Evolutionary conservation across 1,284 basidiomycete species (phyloP).

Genomic region (Volvariella surrecta): DNA sequence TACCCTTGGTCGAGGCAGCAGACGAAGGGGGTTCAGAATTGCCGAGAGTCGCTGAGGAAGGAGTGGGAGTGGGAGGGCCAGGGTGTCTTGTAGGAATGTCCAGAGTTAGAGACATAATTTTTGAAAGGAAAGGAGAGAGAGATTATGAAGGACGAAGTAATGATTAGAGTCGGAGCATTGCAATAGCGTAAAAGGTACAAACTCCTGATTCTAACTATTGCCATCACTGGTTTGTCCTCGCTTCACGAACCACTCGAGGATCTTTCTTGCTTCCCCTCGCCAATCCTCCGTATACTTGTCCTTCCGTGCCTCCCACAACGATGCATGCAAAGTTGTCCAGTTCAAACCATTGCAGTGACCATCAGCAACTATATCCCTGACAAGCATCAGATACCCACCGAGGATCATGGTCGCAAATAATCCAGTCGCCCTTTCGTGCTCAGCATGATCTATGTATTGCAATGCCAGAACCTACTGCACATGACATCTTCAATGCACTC

Average conservation of each 20-base stretch:
- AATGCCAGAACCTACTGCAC: constrained; percentile 34
- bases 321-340: constrained; percentile 25
- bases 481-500: constrained; percentile 57
- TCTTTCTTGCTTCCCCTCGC: constrained; percentile 35
- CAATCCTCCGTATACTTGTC: constrained; percentile 38
- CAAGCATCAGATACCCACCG: constrained; percentile 21
- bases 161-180: not conserved
- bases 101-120: constrained; percentile 12
- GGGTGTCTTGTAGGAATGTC: constrained; percentile 8
- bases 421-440: constrained; percentile 40
- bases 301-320: constrained; percentile 40
- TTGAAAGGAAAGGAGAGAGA: constrained; percentile 9
- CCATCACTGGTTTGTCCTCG: constrained; percentile 18
- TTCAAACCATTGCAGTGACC: too few species aligned
- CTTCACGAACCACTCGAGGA: constrained; percentile 36
- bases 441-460: not conserved
- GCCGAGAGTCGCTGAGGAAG: constrained; percentile 11
- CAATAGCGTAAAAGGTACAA: constrained; percentile 4
- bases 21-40: constrained; percentile 13
- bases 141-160: not conserved
- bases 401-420: constrained; percentile 51
- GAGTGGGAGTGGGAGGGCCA: constrained; percentile 10
- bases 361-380: too few species aligned
- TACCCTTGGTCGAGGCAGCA: constrained; percentile 16
- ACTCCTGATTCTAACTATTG: constrained; percentile 8